Evolutionary conservation across 2,329 filamentous ascomycete genomes (phyloP).

Genomic region (Sporothrix dimorphospora): DNA sequence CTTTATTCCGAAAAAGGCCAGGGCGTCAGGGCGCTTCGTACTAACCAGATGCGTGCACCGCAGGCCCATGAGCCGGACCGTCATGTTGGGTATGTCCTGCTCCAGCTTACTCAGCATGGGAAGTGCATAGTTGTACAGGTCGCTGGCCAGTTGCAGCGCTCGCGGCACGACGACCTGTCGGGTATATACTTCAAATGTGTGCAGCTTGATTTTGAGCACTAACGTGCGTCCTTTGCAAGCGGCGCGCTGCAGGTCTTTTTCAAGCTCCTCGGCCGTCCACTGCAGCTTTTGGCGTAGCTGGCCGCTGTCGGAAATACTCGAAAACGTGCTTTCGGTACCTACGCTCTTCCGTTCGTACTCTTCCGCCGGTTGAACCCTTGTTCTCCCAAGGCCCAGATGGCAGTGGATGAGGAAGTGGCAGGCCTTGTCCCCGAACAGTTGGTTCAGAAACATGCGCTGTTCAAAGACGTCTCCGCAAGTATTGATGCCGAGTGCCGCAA

Average conservation of each 20-base stretch:
- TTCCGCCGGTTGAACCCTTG: slow-evolving; percentile 80
- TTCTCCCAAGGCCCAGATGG: slow-evolving; percentile 84
- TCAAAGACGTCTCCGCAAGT: slow-evolving; percentile 86
- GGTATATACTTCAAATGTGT: slow-evolving; percentile 90
- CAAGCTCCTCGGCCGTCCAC: slow-evolving; percentile 81
- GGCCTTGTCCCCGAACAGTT: slow-evolving; percentile 88
- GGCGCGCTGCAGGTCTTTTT: slow-evolving; percentile 78
- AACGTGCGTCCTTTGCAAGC: slow-evolving; percentile 89
- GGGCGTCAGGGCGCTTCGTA: slow-evolving; percentile 77
- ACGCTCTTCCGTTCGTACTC: slow-evolving; percentile 92
- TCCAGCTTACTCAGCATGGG: slow-evolving; percentile 85
- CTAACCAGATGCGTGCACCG: slow-evolving; percentile 85
- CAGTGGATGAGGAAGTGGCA: slow-evolving; percentile 84
- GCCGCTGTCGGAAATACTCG: slow-evolving; percentile 70
- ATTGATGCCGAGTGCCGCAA: slow-evolving; percentile 83
- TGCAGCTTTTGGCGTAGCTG: slow-evolving; percentile 76
- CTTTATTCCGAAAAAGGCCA: slow-evolving; percentile 75
- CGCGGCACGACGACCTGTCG: slow-evolving; percentile 76
- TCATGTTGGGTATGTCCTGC: slow-evolving; percentile 79
- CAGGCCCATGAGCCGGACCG: slow-evolving; percentile 82
- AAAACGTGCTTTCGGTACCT: slow-evolving; percentile 90
- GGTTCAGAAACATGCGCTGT: slow-evolving; percentile 71
- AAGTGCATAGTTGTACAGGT: slow-evolving; percentile 78
- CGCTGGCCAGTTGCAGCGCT: slow-evolving; percentile 72
- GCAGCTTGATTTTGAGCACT: slow-evolving; percentile 88